Conservation (phyloP, 768 basidiomycete species). For the Mycena belliarum region DNA sequence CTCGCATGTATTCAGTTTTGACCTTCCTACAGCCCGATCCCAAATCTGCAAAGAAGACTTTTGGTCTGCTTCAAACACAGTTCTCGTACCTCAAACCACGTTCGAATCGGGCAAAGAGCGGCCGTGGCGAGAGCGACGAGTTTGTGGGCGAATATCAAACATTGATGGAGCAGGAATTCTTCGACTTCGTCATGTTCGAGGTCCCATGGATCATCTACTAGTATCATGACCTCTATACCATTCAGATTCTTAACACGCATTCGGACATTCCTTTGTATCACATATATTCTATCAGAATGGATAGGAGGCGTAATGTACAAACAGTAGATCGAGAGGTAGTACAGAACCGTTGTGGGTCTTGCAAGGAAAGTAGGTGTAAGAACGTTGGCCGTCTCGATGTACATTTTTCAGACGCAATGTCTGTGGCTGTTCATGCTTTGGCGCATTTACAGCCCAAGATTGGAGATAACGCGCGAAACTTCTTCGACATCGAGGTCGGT, state of each 20-base stretch:
- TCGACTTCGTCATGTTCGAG: conserved; percentile 93
- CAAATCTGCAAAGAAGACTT: conserved; percentile 78
- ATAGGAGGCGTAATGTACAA: conserved; percentile 26
- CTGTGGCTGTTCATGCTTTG: conserved; percentile 10
- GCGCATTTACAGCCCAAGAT: conserved; percentile 57
- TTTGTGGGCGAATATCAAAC: conserved; percentile 90
- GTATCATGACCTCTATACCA: conserved; percentile 23
- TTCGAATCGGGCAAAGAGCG: conserved; percentile 52
- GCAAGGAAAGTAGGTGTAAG: conserved; percentile 17
- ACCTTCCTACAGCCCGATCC: conserved; percentile 69
- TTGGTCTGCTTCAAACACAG: conserved; percentile 70
- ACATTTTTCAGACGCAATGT: conserved; percentile 16
- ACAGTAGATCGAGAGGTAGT: conserved; percentile 22
- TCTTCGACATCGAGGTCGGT: conserved; percentile 62
- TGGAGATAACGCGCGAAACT: conserved; percentile 77
- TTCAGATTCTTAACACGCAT: conserved; percentile 16
- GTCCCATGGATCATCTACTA: conserved; percentile 85
- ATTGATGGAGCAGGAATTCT: conserved; percentile 93
- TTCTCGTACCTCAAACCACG: conserved; percentile 82
- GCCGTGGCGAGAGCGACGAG: conserved; percentile 54
- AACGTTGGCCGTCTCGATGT: conserved; percentile 9
- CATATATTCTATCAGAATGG: conserved; percentile 46
- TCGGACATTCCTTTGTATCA: conserved; percentile 34
- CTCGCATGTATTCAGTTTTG: not conserved
- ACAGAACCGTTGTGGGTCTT: conserved; percentile 23